These are phyloP conservation scores for Naegleria fowleri DNA, from an alignment of 208 protist genomes.

Conservation along the genomic window DNA sequence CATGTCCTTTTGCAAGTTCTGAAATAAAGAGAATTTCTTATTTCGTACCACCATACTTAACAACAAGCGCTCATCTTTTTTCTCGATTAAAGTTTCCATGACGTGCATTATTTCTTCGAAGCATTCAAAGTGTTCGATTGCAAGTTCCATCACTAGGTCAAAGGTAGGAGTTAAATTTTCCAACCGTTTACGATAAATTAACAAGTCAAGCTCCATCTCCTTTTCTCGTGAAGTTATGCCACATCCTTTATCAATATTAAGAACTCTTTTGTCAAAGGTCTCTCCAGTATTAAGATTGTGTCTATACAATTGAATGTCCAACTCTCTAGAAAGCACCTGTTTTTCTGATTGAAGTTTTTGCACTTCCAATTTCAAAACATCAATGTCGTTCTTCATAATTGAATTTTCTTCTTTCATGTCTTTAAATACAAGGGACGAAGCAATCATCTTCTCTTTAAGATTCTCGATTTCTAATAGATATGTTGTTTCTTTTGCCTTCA, in stretches of 20 bases:
- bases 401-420: not conserved
- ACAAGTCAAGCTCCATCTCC: not conserved
- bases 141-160: not conserved
- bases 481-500: too few relatives aligned
- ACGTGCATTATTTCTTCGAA: not conserved
- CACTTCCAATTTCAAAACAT: not conserved
- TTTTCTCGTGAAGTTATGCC: not conserved
- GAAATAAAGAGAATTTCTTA: not conserved
- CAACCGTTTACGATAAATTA: not conserved
- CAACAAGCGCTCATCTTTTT: too few relatives aligned
- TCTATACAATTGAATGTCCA: conserved; percentile 18
- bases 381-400: not conserved
- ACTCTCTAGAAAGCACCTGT: not conserved
- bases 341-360: not conserved
- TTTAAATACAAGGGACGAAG: not conserved
- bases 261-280: not conserved
- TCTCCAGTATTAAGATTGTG: not conserved
- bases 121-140: too few relatives aligned
- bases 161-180: not conserved
- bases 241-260: not conserved
- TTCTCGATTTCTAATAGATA: too few relatives aligned
- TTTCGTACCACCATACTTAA: not conserved
- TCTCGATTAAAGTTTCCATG: not conserved
- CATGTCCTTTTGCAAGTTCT: not conserved
- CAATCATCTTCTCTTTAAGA: too few relatives aligned